phyloP scores from a whole-genome alignment of 2,329 filamentous ascomycete species.

The Penicillium thymicola region DNA sequence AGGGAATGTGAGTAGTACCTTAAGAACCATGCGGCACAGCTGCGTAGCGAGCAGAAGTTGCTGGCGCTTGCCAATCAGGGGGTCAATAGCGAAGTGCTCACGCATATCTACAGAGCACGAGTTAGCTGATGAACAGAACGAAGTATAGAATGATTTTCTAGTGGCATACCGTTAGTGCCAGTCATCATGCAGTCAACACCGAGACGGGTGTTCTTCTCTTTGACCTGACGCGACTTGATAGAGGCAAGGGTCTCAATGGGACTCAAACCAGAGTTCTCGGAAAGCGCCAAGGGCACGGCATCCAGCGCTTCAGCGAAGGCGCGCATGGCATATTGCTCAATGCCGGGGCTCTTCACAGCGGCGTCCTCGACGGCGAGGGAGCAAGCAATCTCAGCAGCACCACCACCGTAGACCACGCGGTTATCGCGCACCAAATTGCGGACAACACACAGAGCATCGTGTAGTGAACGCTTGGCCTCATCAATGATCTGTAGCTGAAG shows the following conservation, averaged over 20 bases:
- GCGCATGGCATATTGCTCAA: constrained; percentile 98
- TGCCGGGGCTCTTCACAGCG: constrained; percentile 88
- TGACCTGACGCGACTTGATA: constrained; percentile 95
- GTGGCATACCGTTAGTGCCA: constrained; percentile 70
- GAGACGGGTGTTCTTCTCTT: constrained; percentile 72
- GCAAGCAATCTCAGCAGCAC: constrained; percentile 95
- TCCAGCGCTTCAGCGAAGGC: constrained; percentile 95
- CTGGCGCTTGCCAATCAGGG: constrained; percentile 95
- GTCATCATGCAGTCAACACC: constrained; percentile 98
- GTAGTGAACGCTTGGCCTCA: constrained; percentile 94
- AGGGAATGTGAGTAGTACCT: constrained; percentile 51
- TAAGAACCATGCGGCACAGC: constrained; percentile 95
- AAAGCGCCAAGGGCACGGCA: constrained; percentile 87
- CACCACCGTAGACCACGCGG: constrained; percentile 94
- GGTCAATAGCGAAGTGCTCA: constrained; percentile 96
- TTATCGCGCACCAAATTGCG: constrained; percentile 95
- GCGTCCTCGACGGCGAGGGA: constrained; percentile 94
- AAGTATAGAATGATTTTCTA: background rate
- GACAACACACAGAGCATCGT: constrained; percentile 96
- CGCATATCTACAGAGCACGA: constrained; percentile 70
- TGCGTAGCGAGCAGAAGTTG: constrained; percentile 95
- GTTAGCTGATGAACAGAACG: constrained; percentile 6
- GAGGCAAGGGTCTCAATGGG: constrained; percentile 92
- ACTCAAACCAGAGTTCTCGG: constrained; percentile 94
- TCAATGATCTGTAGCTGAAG: constrained; percentile 76